These are phyloP conservation scores for Alectoria sarmentosa DNA, from an alignment of 495 filamentous ascomycete genomes.

Conservation along the genomic window DNA sequence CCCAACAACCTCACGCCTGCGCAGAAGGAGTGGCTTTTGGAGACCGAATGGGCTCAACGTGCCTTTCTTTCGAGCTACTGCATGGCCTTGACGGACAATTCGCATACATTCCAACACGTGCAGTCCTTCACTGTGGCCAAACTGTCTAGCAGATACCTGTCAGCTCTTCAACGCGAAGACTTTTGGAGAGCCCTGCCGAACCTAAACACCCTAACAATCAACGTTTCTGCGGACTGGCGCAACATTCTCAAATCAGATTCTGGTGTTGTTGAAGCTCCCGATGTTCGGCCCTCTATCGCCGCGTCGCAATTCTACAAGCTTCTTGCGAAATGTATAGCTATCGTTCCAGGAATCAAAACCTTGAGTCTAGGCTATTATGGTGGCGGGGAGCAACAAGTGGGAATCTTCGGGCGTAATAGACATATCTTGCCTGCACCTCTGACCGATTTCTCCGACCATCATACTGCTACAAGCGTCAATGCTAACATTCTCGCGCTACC, in stretches of 20 bases:
- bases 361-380: constrained; percentile 49
- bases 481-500: constrained; percentile 33
- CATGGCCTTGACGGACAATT: constrained; percentile 45
- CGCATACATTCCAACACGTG: constrained; percentile 35
- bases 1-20: constrained; percentile 41
- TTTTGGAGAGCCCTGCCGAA: constrained; percentile 46
- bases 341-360: constrained; percentile 35
- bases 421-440: constrained; percentile 46
- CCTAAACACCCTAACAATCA: constrained; percentile 39
- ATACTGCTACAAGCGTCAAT: constrained; percentile 38
- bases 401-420: constrained; percentile 43
- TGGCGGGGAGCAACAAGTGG: constrained; percentile 50
- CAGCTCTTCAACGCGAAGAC: constrained; percentile 36
- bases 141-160: constrained; percentile 43
- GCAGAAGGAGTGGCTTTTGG: constrained; percentile 51
- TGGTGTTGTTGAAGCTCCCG: constrained; percentile 32
- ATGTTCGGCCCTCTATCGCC: constrained; percentile 38
- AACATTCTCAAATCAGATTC: constrained; percentile 34
- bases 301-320: constrained; percentile 37
- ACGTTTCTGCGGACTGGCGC: constrained; percentile 50
- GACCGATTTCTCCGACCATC: constrained; percentile 8
- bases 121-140: constrained; percentile 44
- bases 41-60: constrained; percentile 50
- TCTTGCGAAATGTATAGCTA: constrained; percentile 36
- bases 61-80: constrained; percentile 52